Evolutionary conservation across 495 filamentous ascomycete species (phyloP), one percentile per base, ranked within the genome.

Genomic region (Lasiosphaeria ovina): DNA sequence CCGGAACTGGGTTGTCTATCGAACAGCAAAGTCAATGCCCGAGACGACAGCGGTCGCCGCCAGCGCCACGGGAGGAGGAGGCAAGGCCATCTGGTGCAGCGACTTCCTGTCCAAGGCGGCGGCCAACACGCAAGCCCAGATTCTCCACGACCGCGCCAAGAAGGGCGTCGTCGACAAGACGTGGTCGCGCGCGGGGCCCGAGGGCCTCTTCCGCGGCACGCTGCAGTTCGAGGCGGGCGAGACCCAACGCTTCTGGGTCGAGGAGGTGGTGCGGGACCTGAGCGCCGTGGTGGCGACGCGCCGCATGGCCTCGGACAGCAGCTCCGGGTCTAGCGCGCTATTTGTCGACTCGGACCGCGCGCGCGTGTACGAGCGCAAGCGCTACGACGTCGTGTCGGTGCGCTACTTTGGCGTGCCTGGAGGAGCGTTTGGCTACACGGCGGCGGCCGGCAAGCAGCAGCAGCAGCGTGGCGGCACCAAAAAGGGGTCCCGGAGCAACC

Each of bases 381-480:
- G 42, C 56, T 70, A 34, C 42, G 63, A 59, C 52, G 66, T 70
- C 35, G 61, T 61, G 56, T 56, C 63, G 9, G 32, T 50, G 7
- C 45, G 38, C 16, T 56, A 24, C 24, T 24, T 24, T 24, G 24
- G 24, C 24, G 24, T 24, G 24, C 24, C 24, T 24, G 24, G 24
- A 24, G 24, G 33, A 42, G 49, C 45, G 24, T 51, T 11, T 60
- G 57, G n/a, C 33, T 7, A 1, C 9, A 12, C 45, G 58, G 42
- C 34, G 54, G 49, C 48, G 49, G 52, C 16, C 1, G 54, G 11
- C 8, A 35, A 56, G 1, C 17, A 6, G 12, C 40, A 57, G 56
- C 31, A 50, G 10, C 16, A 47, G 33, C 34, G 3, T 9, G 24
- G 48, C 35, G 35, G 34, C 42, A 24, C 44, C 44, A 47, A n/a